Evolutionary conservation across 768 basidiomycete species (phyloP), one percentile per base, ranked within the genome.

Genomic region (Kwoniella newhampshirensis): DNA sequence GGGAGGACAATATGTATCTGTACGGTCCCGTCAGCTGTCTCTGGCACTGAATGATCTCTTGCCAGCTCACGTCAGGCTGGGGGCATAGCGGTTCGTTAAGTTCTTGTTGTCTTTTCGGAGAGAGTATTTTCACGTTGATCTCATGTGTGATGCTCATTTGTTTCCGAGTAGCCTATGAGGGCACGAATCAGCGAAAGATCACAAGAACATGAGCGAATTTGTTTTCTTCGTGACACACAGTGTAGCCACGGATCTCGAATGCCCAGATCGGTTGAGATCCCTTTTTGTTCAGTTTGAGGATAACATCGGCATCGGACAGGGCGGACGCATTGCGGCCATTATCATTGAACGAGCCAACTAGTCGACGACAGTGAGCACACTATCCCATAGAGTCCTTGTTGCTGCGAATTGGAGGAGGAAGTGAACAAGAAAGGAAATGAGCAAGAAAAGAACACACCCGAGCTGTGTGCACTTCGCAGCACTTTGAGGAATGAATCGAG

Each of bases 1-100:
- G 75, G 75, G 20, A 76, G 57, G 2, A 68, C 59, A 32, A 76
- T 60, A 47, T 75, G 70, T 20, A 74, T 67, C 75, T 76, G 41
- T 1, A 12, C 11, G 5, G 8, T 17, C n/a, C n/a, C n/a, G 35
- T 52, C 15, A 43, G 32, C 15, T 18, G 12, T 41, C n/a, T 13
- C 30, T 15, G 2, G 43, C 9, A 3, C 11, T 4, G 20, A 3
- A 41, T 6, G n/a, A 6, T 8, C 7, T n/a, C 32, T 6, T 15
- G 30, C 7, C 13, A 57, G 55, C 75, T 62, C 43, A 76, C 75
- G 59, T 76, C 75, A 0, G 75, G 75, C 37, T 66, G 66, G n/a
- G 75, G 75, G 60, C 75, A 76, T 3, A 74, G 26, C 0, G 75
- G 75, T 53, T 76, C 75, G 27, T 67, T 68, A 18, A 76, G 55